A percentile compares a stretch with the other conserved stretches of the same genome.
phyloP scores from a whole-genome alignment of 257 asterid species.

The Ehretia macrophylla region DNA sequence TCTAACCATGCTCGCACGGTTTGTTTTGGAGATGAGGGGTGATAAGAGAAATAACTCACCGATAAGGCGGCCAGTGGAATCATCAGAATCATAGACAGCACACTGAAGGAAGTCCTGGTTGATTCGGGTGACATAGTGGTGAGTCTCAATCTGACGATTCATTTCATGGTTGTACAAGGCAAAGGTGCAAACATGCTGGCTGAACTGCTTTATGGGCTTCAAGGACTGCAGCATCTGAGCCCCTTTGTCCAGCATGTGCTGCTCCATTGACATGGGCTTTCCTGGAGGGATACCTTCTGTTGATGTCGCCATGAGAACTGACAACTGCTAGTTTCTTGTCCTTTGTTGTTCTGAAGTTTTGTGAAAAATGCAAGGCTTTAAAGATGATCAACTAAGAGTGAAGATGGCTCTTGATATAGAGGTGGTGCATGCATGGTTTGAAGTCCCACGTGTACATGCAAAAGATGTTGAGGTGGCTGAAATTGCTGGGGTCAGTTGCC shows the following conservation, averaged over 20 bases:
- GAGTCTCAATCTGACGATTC: constrained; percentile 78
- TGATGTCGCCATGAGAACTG: constrained; percentile 37
- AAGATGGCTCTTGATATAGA: background rate
- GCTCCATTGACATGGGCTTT: constrained; percentile 44
- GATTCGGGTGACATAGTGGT: constrained; percentile 52
- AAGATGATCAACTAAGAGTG: background rate
- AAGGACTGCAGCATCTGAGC: constrained; percentile 67
- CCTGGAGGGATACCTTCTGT: constrained; percentile 72
- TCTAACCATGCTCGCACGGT: background rate
- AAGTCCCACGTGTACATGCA: constrained; percentile 4
- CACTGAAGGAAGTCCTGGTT: constrained; percentile 77
- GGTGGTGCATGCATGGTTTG: constrained; percentile 3
- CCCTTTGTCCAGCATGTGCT: constrained; percentile 51
- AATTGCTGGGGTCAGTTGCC: background rate
- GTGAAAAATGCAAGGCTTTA: background rate
- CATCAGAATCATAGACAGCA: constrained; percentile 83
- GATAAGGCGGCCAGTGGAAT: constrained; percentile 60
- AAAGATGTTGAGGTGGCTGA: background rate
- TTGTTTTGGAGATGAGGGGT: background rate
- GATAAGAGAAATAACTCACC: constrained; percentile 24
- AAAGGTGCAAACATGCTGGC: constrained; percentile 75
- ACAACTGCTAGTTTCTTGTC: background rate
- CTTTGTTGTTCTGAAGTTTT: background rate
- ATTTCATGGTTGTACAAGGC: constrained; percentile 80
- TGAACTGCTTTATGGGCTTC: constrained; percentile 62